Base-by-base conservation (phyloP, 2,329 filamentous ascomycete genomes). In the Trichoderma gracile region DNA sequence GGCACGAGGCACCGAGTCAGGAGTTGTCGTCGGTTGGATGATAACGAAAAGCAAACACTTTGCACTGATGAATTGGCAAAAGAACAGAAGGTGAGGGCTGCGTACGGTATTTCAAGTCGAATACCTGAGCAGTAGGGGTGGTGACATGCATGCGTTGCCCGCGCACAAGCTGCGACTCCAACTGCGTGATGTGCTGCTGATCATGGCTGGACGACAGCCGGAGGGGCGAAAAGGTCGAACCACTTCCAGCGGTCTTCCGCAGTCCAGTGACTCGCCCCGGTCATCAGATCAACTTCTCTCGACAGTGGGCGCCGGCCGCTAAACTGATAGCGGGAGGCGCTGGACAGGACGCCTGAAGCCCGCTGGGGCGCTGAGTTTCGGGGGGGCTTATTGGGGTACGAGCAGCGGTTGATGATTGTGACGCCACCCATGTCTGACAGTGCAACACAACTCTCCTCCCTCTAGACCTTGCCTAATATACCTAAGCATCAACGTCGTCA, bases 111-210 rank as follows among this genome's bases (percentile, higher is more conserved):
- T 46, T 33, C 30, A 19, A n/a, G 12, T 45, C 43, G 12, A 21
- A 14, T 9, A 10, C 49, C 15, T 33, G 14, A 7, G 17, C 17
- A 8, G 12, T 12, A 14, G 53, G n/a, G n/a, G 25, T 27, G 25
- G 25, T 27, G 7, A 27, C 25, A 27, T 27, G 23, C 14, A 25
- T 56, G n/a, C 25, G 25, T 27, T 54, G n/a, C 25, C n/a, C 40
- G 17, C 19, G 40, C 40, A 27, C 54, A 57, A 46, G n/a, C 23
- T 43, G 21, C 45, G 25, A 30, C 25, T 57, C 42, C 42, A 15
- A 23, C 30, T 54, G 56, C 56, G 56, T 59, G 56, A 59, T 47
- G 27, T 40, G 56, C 56, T 19, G 56, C 56, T 59, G 56, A 58
- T 58, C 55, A 7, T 12, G 23, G 23, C 30, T 40, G 27, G 56